A percentile compares a stretch with the other conserved stretches of the same genome.
Evolutionary conservation across 257 asterid species (phyloP).

Genomic region (Craterostigma plantagineum): DNA sequence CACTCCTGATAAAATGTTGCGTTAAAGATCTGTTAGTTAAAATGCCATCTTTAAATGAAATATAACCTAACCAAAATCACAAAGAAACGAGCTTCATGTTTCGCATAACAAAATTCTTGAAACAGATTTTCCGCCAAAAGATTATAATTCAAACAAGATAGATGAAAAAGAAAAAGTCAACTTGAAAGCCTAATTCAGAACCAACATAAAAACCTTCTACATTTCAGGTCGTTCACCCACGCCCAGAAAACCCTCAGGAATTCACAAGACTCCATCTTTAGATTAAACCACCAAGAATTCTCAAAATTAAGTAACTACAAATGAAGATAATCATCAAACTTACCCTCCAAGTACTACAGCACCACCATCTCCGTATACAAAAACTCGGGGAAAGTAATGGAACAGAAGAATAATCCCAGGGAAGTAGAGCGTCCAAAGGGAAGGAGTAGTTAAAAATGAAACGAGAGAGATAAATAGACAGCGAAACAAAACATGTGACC

Average conservation of each 20-base stretch:
- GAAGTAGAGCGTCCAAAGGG: constrained; percentile 7
- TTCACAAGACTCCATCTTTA: too few relatives aligned
- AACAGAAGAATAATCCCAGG: constrained; percentile 8
- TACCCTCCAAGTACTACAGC: constrained; percentile 21
- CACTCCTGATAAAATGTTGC: too few relatives aligned
- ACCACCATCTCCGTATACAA: constrained; percentile 7
- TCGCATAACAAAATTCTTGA: constrained; percentile 6
- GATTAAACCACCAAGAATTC: constrained; percentile 12
- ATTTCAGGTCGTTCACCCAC: constrained; percentile 15
- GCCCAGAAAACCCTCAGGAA: constrained; percentile 12
- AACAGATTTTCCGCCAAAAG: constrained; percentile 2
- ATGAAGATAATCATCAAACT: constrained; percentile 8
- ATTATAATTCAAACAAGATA: constrained; percentile 9
- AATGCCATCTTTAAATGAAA: too few relatives aligned
- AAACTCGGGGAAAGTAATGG: constrained; percentile 3
- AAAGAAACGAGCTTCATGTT: too few relatives aligned
- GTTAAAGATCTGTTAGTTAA: too few relatives aligned
- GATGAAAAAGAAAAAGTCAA: constrained; percentile 14
- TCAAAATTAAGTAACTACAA: constrained; percentile 1
- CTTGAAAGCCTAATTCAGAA: background rate
- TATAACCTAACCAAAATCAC: too few relatives aligned
- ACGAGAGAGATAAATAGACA: constrained; percentile 12
- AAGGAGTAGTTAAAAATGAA: constrained; percentile 6
- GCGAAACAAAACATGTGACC: constrained; percentile 1
- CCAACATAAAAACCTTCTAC: background rate